Conservation (phyloP, 2,329 filamentous ascomycete species). For the Canariomyces notabilis region DNA sequence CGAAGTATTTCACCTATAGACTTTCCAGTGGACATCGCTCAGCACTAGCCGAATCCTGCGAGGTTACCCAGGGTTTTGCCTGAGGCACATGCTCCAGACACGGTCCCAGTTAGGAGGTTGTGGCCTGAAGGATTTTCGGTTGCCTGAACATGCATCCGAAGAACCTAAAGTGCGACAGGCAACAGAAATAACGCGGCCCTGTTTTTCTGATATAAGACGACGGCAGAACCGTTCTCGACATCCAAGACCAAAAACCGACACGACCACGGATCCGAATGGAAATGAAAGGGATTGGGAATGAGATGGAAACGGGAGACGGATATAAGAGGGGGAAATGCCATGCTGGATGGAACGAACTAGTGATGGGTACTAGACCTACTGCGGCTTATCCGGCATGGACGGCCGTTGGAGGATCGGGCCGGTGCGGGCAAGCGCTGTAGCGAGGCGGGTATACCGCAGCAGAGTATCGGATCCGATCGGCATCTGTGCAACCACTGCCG, state of each 20-base stretch:
- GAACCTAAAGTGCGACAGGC: constrained; percentile 1
- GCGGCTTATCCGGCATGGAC: background rate
- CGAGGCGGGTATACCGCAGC: background rate
- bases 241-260: background rate
- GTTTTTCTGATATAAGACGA: background rate
- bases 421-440: background rate
- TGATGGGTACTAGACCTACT: background rate
- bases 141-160: constrained; percentile 12
- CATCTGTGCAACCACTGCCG: background rate
- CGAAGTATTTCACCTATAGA: too few relatives aligned
- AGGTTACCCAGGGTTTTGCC: background rate
- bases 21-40: too few relatives aligned
- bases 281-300: background rate
- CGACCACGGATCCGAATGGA: background rate
- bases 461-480: constrained; percentile 1
- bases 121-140: constrained; percentile 6
- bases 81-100: background rate
- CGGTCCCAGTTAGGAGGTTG: background rate
- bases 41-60: background rate
- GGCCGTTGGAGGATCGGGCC: constrained; percentile 1
- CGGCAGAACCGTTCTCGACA: background rate
- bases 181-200: constrained; percentile 6
- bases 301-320: background rate
- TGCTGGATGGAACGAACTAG: background rate
- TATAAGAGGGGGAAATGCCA: background rate